Conservation (phyloP, 352 stramenopile species). For the Globisporangium megalacanthum region DNA sequence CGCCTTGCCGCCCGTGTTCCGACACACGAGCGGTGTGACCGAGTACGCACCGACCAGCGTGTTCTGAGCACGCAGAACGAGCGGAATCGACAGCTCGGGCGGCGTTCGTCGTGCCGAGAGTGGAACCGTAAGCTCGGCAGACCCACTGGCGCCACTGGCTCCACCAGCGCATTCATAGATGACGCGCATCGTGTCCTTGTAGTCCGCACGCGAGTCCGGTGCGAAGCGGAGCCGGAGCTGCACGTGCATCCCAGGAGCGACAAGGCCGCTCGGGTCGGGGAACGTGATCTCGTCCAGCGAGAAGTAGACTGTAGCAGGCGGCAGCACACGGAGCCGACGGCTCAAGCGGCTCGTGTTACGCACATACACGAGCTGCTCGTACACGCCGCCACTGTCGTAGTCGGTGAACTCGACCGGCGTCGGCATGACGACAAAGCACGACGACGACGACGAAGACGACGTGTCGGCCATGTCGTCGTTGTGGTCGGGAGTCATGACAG, state of each 20-base stretch:
- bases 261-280: constrained; percentile 43
- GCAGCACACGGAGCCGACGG: constrained; percentile 54
- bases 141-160: not conserved
- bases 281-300: constrained; percentile 48
- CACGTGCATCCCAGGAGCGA: constrained; percentile 71
- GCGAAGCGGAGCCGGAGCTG: constrained; percentile 54
- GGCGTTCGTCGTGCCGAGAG: constrained; percentile 41
- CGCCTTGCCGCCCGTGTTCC: constrained; percentile 51
- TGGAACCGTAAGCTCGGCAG: constrained; percentile 28
- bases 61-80: constrained; percentile 44
- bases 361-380: constrained; percentile 64
- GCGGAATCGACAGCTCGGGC: constrained; percentile 61
- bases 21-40: constrained; percentile 40
- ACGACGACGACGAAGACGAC: not conserved
- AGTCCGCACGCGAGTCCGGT: constrained; percentile 70
- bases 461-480: not conserved
- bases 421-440: constrained; percentile 46
- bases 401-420: constrained; percentile 55
- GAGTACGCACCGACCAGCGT: constrained; percentile 58
- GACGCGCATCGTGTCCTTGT: constrained; percentile 54
- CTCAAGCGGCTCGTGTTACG: constrained; percentile 56
- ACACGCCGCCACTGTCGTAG: constrained; percentile 71
- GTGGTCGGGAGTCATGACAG: not conserved
- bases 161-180: constrained; percentile 40
- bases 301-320: constrained; percentile 59